Percentiles rank a stretch among this genome's conserved stretches.
phyloP scores from a whole-genome alignment of 148 eudicot species.

The Vaccinium corymbosum region DNA sequence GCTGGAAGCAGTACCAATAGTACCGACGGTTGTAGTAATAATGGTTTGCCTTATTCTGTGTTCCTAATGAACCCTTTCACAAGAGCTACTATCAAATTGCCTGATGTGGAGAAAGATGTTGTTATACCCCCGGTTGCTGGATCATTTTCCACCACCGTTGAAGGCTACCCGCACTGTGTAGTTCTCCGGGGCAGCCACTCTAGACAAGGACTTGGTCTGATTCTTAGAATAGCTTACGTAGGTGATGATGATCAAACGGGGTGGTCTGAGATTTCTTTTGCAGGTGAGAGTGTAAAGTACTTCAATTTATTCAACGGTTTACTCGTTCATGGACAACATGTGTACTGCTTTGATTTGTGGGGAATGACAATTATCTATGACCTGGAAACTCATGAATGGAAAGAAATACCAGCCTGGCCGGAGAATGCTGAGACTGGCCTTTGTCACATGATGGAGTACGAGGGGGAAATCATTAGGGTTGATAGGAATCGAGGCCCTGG shows the following conservation, averaged over 20 bases:
- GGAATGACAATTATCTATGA: background rate
- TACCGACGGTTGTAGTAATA: background rate
- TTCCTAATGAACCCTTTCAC: background rate
- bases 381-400: background rate
- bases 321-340: background rate
- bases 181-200: background rate
- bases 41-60: background rate
- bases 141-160: slow-evolving; percentile 1
- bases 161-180: background rate
- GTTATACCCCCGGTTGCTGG: background rate
- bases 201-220: background rate
- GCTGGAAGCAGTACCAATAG: too few species aligned
- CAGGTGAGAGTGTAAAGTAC: background rate
- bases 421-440: background rate
- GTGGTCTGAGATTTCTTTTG: background rate
- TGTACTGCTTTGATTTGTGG: background rate
- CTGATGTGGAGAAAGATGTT: background rate
- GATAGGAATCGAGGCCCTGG: background rate
- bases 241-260: background rate
- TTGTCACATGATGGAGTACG: background rate
- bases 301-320: background rate
- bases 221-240: background rate
- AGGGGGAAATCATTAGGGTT: background rate
- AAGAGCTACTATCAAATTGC: background rate
- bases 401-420: background rate